phyloP scores from a whole-genome alignment of 768 basidiomycete genomes.

The Brasilioporus rufonigricans region DNA sequence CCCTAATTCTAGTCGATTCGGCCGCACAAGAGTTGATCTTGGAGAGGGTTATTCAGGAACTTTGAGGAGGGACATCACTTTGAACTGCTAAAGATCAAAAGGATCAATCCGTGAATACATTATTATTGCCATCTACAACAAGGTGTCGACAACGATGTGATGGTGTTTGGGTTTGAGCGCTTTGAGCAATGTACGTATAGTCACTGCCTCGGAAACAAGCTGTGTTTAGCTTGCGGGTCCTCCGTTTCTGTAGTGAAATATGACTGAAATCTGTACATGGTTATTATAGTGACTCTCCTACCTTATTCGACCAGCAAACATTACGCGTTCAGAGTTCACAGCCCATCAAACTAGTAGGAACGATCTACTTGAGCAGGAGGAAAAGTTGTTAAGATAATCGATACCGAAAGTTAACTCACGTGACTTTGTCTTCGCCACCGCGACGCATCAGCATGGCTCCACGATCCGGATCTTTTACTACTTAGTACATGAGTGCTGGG shows the following conservation, averaged over 20 bases:
- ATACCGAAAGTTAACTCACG: conserved; percentile 10
- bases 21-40: conserved; percentile 12
- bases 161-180: too few relatives aligned
- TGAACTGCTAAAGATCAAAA: neutral
- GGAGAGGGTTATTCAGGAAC: conserved; percentile 15
- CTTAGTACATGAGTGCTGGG: neutral
- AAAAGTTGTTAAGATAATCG: too few relatives aligned
- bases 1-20: conserved; percentile 2
- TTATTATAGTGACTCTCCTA: too few relatives aligned
- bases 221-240: too few relatives aligned
- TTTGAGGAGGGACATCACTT: neutral
- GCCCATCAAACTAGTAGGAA: too few relatives aligned
- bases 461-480: neutral
- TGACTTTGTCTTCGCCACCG: conserved; percentile 1
- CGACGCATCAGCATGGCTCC: neutral
- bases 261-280: too few relatives aligned
- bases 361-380: too few relatives aligned
- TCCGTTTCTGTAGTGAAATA: too few relatives aligned
- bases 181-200: too few relatives aligned
- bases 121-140: neutral
- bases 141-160: neutral
- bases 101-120: neutral
- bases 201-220: too few relatives aligned
- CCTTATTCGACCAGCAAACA: too few relatives aligned
- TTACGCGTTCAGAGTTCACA: too few relatives aligned